Evolutionary conservation across 2,329 filamentous ascomycete species (phyloP), one percentile per base, ranked within the genome.

Genomic region (Didymella arachidicola): DNA sequence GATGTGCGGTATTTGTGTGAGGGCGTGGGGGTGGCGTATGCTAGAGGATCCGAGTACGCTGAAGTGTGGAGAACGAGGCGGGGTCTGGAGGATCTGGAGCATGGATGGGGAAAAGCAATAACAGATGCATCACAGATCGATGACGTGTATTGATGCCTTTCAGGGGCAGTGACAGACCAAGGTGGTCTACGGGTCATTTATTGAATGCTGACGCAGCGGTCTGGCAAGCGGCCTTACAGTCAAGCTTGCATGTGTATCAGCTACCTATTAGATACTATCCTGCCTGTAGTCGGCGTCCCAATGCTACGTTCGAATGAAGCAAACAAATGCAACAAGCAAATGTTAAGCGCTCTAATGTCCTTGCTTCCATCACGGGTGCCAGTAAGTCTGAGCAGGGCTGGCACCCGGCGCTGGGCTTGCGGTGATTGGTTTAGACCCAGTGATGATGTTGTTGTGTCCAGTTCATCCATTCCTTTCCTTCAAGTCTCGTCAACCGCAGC

Each of bases 401-500:
- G 22, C 16, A 27, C 27, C 27, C 19, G 41, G 51, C 32, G 56
- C 49, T 22, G 49, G 38, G 26, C 7, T 7, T 41, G 34, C 14
- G 46, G 46, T 14, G 7, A 39, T 26, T 34, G 19, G 26, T 44
- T 6, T 18, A 14, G 18, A 8, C 26, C 45, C 27, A 8, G 26
- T 44, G 26, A 8, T 50, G 16, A 26, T 26, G 30, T 45, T 34
- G 34, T 42, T 14, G 12, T 47, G 14, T 27, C 6, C 16, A 18
- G 22, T 27, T n/a, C 14, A 22, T 10, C 16, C 36, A 7, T 5
- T 10, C 6, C 1, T 11, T 36, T 18, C 11, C 18, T 52, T 60
- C 57, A 60, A 16, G 57, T 60, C 52, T 60, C 57, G 19, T 55
- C 57, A 3, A 46, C 38, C 6, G 57, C 46, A 2, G 42, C 47